Evolutionary conservation across 2,329 filamentous ascomycete genomes (phyloP).

Genomic region (Sclerotinia minor): DNA sequence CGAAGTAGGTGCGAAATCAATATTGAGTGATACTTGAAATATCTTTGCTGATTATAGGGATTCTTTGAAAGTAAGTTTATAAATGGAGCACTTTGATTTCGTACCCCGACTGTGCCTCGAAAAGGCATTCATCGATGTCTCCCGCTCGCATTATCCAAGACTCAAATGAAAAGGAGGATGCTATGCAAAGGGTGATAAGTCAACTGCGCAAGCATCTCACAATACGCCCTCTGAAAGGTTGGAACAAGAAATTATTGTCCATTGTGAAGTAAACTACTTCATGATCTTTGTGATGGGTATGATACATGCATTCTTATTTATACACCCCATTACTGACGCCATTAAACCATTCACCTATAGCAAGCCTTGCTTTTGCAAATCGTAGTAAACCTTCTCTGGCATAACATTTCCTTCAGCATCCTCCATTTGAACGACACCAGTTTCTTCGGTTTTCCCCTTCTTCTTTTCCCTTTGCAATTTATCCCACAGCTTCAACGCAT

Average conservation of each 20-base stretch:
- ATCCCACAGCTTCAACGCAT: slow-evolving; percentile 86
- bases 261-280: background rate
- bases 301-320: slow-evolving; percentile 16
- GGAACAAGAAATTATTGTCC: background rate
- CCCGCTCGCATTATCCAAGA: background rate
- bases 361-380: slow-evolving; percentile 89
- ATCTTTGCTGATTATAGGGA: too few species aligned
- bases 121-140: too few species aligned
- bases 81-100: too few species aligned
- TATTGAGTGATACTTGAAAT: too few species aligned
- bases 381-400: slow-evolving; percentile 97
- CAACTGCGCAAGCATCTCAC: background rate
- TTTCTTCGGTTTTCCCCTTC: slow-evolving; percentile 71
- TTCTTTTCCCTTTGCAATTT: slow-evolving; percentile 88
- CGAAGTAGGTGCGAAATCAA: too few species aligned
- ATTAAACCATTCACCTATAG: slow-evolving; percentile 49
- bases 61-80: too few species aligned
- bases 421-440: slow-evolving; percentile 96
- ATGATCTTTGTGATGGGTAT: slow-evolving; percentile 10
- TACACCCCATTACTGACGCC: slow-evolving; percentile 1
- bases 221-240: background rate
- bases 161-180: background rate
- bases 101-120: too few species aligned
- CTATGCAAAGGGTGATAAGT: background rate
- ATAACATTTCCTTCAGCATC: slow-evolving; percentile 97